Evolutionary conservation across 108 stramenopile species (phyloP).

Genomic region (Cyclotella atomus): DNA sequence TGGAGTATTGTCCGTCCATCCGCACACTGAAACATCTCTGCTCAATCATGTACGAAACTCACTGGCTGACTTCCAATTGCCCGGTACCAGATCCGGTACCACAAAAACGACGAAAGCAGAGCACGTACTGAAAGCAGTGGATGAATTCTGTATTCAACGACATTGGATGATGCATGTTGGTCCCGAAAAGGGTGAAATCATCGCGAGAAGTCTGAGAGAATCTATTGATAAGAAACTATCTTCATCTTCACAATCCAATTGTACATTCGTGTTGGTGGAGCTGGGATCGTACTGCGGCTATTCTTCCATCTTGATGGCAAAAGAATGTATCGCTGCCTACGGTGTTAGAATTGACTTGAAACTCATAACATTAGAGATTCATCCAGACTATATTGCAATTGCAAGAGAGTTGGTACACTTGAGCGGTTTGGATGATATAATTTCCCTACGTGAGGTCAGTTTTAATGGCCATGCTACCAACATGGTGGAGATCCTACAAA

Average conservation of each 20-base stretch:
- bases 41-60: slow-evolving; percentile 28
- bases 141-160: slow-evolving; percentile 69
- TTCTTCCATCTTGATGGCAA: slow-evolving; percentile 64
- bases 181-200: slow-evolving; percentile 69
- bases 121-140: slow-evolving; percentile 59
- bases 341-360: slow-evolving; percentile 39
- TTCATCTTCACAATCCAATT: not conserved
- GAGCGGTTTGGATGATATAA: slow-evolving; percentile 56
- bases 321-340: slow-evolving; percentile 26
- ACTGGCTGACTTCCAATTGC: too few species aligned
- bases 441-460: slow-evolving; percentile 53
- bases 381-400: slow-evolving; percentile 52
- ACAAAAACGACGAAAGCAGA: not conserved
- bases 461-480: slow-evolving; percentile 49
- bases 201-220: slow-evolving; percentile 39
- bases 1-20: slow-evolving; percentile 28
- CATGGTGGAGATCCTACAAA: slow-evolving; percentile 15
- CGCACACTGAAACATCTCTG: slow-evolving; percentile 26
- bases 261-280: slow-evolving; percentile 56
- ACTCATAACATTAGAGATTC: slow-evolving; percentile 74
- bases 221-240: slow-evolving; percentile 17
- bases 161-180: slow-evolving; percentile 97
- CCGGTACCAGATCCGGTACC: not conserved
- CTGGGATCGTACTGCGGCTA: slow-evolving; percentile 93
- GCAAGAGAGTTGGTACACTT: slow-evolving; percentile 65